phyloP scores from a whole-genome alignment of 2,329 filamentous ascomycete species.

The Aspergillus sp. region DNA sequence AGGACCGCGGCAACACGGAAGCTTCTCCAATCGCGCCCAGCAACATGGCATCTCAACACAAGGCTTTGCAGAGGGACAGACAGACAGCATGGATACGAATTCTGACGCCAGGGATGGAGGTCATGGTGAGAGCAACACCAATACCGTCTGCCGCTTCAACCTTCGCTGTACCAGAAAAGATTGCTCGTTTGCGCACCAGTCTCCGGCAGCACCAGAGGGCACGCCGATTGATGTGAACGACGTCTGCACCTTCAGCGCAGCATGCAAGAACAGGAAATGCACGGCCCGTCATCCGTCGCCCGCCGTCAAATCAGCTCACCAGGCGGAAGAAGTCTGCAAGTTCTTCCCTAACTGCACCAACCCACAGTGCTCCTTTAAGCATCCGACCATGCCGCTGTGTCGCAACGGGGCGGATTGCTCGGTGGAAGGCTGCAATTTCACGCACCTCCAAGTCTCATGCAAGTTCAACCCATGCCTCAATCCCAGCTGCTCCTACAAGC shows the following conservation, averaged over 20 bases:
- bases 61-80: constrained; percentile 13
- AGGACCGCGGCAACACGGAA: constrained; percentile 44
- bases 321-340: constrained; percentile 77
- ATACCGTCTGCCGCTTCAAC: constrained; percentile 81
- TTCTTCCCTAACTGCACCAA: constrained; percentile 92
- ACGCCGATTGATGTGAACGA: constrained; percentile 69
- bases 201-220: constrained; percentile 73
- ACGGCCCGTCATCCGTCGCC: constrained; percentile 86
- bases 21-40: constrained; percentile 41
- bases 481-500: constrained; percentile 77
- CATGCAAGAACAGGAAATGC: constrained; percentile 95
- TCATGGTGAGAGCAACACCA: constrained; percentile 47
- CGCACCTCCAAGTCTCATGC: constrained; percentile 75
- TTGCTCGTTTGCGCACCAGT: constrained; percentile 91
- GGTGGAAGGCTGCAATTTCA: constrained; percentile 75
- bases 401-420: constrained; percentile 86
- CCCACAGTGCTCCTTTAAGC: constrained; percentile 75
- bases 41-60: too few species aligned
- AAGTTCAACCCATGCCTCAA: constrained; percentile 88
- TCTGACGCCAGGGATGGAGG: constrained; percentile 27
- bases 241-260: constrained; percentile 72
- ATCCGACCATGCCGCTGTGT: constrained; percentile 78
- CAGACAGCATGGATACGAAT: constrained; percentile 32
- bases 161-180: constrained; percentile 77
- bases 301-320: constrained; percentile 65